These are phyloP conservation scores for Eleusine indica DNA, from an alignment of 176 grass and related monocot species.

Conservation along the genomic window DNA sequence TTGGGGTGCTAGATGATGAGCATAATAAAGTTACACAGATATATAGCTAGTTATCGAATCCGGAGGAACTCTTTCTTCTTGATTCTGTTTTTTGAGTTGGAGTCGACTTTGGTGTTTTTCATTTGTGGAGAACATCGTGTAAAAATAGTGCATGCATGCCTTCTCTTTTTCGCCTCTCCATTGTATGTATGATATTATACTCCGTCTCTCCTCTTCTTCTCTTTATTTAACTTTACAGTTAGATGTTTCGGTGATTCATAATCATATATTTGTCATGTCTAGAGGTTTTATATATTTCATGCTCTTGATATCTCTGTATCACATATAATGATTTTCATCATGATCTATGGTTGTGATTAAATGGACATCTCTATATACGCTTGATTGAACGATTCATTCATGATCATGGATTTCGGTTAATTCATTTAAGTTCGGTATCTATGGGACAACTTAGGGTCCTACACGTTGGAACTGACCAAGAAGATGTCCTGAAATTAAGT, in stretches of 20 bases:
- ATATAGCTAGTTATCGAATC: not conserved
- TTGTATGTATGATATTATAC: not conserved
- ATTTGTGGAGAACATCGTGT: conserved; percentile 29
- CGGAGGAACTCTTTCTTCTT: not conserved
- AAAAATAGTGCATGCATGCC: conserved; percentile 2
- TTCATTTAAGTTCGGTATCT: not conserved
- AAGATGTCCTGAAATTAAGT: not conserved
- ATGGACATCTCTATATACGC: not conserved
- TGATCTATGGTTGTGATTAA: not conserved
- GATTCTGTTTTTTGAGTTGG: conserved; percentile 2
- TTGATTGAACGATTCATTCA: not conserved
- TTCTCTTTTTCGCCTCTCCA: not conserved
- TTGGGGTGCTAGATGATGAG: conserved; percentile 15
- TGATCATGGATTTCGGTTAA: not conserved
- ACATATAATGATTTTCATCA: not conserved
- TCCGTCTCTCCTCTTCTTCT: not conserved
- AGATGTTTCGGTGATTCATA: not conserved
- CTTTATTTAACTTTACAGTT: not conserved
- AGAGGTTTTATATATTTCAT: conserved; percentile 3
- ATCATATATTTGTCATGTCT: not conserved
- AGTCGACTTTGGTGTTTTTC: not conserved
- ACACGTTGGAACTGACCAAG: not conserved
- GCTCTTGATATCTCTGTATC: not conserved
- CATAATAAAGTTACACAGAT: not conserved
- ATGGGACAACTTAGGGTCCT: not conserved